Percentiles rank a stretch among this genome's conserved stretches.
Evolutionary conservation across 1,139 yeast species (phyloP).

Genomic region (Zygosaccharomyces sapae): DNA sequence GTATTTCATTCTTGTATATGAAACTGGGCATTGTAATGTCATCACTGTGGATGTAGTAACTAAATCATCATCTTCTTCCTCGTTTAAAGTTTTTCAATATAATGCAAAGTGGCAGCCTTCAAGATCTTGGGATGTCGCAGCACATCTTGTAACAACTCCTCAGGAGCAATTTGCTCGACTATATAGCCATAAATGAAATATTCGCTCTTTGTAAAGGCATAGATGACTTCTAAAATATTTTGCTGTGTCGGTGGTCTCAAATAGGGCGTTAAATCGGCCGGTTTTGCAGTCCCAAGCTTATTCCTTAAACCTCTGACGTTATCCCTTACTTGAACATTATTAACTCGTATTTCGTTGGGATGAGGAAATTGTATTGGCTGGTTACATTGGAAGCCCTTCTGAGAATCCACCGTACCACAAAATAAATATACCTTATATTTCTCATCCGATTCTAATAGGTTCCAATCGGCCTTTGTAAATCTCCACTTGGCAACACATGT

Average conservation of each 20-base stretch:
- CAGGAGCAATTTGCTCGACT: slow-evolving; percentile 46
- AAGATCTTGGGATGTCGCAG: slow-evolving; percentile 46
- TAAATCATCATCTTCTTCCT: slow-evolving; percentile 54
- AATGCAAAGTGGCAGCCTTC: slow-evolving; percentile 43
- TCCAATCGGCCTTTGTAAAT: slow-evolving; percentile 41
- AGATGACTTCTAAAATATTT: slow-evolving; percentile 48
- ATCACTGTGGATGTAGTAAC: slow-evolving; percentile 52
- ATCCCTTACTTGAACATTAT: slow-evolving; percentile 45
- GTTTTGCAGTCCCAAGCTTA: slow-evolving; percentile 59
- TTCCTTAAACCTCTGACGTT: slow-evolving; percentile 59
- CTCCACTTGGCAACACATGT: slow-evolving; percentile 40
- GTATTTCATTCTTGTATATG: slow-evolving; percentile 52
- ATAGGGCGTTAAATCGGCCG: slow-evolving; percentile 56
- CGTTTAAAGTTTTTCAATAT: slow-evolving; percentile 39
- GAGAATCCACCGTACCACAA: slow-evolving; percentile 43
- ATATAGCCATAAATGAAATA: slow-evolving; percentile 50
- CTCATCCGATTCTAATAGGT: slow-evolving; percentile 32
- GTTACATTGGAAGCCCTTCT: slow-evolving; percentile 34
- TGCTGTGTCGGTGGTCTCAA: slow-evolving; percentile 34
- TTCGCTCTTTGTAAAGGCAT: slow-evolving; percentile 48
- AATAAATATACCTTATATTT: slow-evolving; percentile 43
- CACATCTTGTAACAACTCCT: slow-evolving; percentile 36
- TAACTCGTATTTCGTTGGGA: slow-evolving; percentile 54
- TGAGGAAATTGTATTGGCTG: slow-evolving; percentile 53
- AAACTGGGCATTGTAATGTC: slow-evolving; percentile 60